Conservation (phyloP, 164 flowering plant species). For the Vitis cinerea region DNA sequence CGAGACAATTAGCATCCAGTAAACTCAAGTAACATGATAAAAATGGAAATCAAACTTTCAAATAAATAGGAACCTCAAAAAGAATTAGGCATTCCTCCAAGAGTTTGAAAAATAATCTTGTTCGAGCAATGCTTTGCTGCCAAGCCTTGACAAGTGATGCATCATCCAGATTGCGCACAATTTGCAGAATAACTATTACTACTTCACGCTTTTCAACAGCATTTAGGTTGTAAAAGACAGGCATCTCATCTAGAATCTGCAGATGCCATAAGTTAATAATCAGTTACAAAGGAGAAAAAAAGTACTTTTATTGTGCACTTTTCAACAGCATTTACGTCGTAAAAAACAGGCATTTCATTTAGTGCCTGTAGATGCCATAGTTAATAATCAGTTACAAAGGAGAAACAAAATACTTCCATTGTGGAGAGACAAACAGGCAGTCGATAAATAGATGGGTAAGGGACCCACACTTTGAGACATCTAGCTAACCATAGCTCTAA, state of each 20-base stretch:
- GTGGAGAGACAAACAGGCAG: background rate
- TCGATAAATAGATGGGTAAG: too few relatives aligned
- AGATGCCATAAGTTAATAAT: conserved; percentile 7
- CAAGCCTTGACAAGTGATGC: conserved; percentile 91
- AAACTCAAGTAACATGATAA: background rate
- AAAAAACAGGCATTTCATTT: conserved; percentile 99
- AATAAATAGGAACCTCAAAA: conserved; percentile 69
- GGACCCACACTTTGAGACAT: too few relatives aligned
- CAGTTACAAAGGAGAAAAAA: background rate
- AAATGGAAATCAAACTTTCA: conserved; percentile 5
- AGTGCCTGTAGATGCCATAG: conserved; percentile 62
- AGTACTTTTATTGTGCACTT: conserved; percentile 44
- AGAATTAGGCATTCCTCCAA: conserved; percentile 85
- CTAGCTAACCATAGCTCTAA: too few relatives aligned
- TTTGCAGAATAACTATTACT: conserved; percentile 77
- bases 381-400: too few relatives aligned
- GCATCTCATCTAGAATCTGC: conserved; percentile 99
- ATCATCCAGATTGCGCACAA: conserved; percentile 91
- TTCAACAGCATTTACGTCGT: conserved; percentile 81
- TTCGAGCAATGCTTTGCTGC: conserved; percentile 98
- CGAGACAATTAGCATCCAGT: background rate
- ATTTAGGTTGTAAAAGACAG: conserved; percentile 92
- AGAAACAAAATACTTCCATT: background rate
- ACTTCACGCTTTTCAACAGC: conserved; percentile 94
- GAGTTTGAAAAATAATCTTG: conserved; percentile 95